Conservation (phyloP, 1,284 basidiomycete genomes). For the Vanrija sp. region DNA sequence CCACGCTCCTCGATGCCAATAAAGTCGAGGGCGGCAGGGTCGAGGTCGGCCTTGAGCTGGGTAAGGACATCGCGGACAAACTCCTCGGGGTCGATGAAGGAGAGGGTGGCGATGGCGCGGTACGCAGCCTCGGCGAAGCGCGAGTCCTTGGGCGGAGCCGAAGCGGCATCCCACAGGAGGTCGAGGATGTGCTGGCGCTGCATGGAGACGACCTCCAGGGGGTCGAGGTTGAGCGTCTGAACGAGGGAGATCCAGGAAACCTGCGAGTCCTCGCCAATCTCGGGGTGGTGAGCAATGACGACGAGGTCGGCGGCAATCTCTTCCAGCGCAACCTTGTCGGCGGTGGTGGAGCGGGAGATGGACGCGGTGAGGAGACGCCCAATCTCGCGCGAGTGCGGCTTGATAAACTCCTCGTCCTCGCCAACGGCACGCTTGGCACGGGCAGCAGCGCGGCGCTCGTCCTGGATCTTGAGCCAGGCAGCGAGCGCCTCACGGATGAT, state of each 20-base stretch:
- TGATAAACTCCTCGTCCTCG: slow-evolving; percentile 28
- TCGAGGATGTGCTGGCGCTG: slow-evolving; percentile 35
- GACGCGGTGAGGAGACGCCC: slow-evolving; percentile 29
- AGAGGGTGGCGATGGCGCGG: slow-evolving; percentile 67
- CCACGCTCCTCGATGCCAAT: slow-evolving; percentile 70
- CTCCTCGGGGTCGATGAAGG: slow-evolving; percentile 68
- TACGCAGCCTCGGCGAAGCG: slow-evolving; percentile 58
- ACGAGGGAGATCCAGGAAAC: slow-evolving; percentile 80
- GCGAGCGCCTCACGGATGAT: slow-evolving; percentile 60
- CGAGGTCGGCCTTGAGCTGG: slow-evolving; percentile 63
- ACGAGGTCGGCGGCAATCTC: slow-evolving; percentile 55
- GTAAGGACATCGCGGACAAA: slow-evolving; percentile 67
- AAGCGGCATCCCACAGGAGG: slow-evolving; percentile 32
- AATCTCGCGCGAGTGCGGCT: slow-evolving; percentile 36
- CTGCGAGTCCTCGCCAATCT: slow-evolving; percentile 59
- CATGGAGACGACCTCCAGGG: slow-evolving; percentile 52
- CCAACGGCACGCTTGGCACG: slow-evolving; percentile 17
- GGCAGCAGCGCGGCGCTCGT: slow-evolving; percentile 22
- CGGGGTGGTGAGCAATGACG: slow-evolving; percentile 69
- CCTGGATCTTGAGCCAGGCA: slow-evolving; percentile 33
- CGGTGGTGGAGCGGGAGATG: slow-evolving; percentile 9
- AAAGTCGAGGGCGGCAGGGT: slow-evolving; percentile 57
- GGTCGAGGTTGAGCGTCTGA: slow-evolving; percentile 64
- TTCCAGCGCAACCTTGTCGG: slow-evolving; percentile 25
- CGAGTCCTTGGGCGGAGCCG: slow-evolving; percentile 28